Evolutionary conservation across 2,329 filamentous ascomycete species (phyloP), one percentile per base, ranked within the genome.

Genomic region (Trichoderma harzianum): DNA sequence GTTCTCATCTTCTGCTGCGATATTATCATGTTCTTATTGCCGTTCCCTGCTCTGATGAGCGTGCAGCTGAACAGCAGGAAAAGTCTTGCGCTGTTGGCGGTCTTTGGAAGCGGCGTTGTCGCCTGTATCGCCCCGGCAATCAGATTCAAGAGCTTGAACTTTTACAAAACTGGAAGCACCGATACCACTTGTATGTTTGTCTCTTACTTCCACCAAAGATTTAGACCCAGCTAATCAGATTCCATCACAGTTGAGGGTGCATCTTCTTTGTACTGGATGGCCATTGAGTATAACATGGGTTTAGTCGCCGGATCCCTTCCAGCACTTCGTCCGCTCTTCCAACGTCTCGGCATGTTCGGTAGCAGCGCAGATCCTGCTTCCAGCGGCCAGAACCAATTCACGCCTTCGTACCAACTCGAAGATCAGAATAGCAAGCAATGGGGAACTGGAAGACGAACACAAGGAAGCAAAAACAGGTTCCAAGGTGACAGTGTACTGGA

Each of bases 221-320:
- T 6, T 39, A 39, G 7, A 24, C 16, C n/a, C 30, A 24, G n/a
- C 58, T 62, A 16, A 62, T 2, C 14, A 62, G 7, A 8, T 51
- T 16, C 18, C 2, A 43, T 43, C 7, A 7, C 26, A 64, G 61
- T 64, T 8, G 61, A 64, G 26, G 61, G 61, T 3, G 61, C 61
- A 21, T 64, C 61, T 11, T 64, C 61, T 64, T 39, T 64, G 24
- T 64, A 64, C 36, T 64, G 61, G 61, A 64, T 64, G 61, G 61
- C 61, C 16, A 64, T 64, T 30, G 61, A 64, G 61, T 64, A 64
- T 30, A 64, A 64, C 61, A 64, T 64, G 61, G 61, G 61, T 12
- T 18, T 64, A 10, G 39, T 64, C 8, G 61, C 61, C 24, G 61
- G 61, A 0, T 64, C 61, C 12, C 61, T 64, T 14, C 61, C 61